Conservation (phyloP, 768 basidiomycete genomes). For the Lactarius akahatsu region DNA sequence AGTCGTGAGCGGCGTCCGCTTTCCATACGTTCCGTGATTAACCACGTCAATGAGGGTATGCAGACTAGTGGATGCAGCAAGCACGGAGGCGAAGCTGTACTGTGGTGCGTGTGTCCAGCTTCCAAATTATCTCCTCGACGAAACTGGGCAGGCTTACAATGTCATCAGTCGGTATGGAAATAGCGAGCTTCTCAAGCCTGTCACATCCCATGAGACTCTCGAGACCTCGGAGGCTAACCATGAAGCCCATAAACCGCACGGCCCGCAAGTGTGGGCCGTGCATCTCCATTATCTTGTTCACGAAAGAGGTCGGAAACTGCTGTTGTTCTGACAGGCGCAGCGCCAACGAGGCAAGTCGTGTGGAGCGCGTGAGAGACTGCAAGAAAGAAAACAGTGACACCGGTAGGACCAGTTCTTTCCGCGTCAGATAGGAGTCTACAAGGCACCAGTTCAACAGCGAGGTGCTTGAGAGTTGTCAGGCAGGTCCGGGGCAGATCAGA, state of each 20-base stretch:
- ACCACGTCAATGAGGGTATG: conserved; percentile 26
- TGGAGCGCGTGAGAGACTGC: conserved; percentile 24
- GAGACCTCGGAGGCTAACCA: conserved; percentile 4
- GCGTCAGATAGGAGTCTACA: conserved; percentile 31
- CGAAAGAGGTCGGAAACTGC: conserved; percentile 11
- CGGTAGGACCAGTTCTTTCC: conserved; percentile 3
- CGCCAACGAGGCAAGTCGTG: conserved; percentile 26
- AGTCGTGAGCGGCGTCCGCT: conserved; percentile 23
- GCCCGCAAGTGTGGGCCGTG: conserved; percentile 24
- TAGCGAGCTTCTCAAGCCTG: conserved; percentile 27
- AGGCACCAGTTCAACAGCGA: conserved; percentile 53
- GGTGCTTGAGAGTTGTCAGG: conserved; percentile 46
- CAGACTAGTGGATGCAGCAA: conserved; percentile 18
- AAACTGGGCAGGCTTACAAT: conserved; percentile 24
- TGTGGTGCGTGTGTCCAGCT: conserved; percentile 10
- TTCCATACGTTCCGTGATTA: conserved; percentile 22
- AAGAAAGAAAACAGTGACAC: conserved; percentile 17
- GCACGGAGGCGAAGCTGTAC: conserved; percentile 20
- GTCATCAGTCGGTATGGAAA: conserved; percentile 21
- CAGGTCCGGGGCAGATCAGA: conserved; percentile 36
- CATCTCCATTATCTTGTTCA: conserved; percentile 25
- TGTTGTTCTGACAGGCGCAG: conserved; percentile 22
- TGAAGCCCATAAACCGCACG: conserved; percentile 22
- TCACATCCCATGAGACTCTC: conserved; percentile 25
- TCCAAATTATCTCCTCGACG: conserved; percentile 9